A percentile compares a stretch with the other conserved stretches of the same genome.
phyloP scores from a whole-genome alignment of 805 yeast species.

The Ogataea pilisensis region DNA sequence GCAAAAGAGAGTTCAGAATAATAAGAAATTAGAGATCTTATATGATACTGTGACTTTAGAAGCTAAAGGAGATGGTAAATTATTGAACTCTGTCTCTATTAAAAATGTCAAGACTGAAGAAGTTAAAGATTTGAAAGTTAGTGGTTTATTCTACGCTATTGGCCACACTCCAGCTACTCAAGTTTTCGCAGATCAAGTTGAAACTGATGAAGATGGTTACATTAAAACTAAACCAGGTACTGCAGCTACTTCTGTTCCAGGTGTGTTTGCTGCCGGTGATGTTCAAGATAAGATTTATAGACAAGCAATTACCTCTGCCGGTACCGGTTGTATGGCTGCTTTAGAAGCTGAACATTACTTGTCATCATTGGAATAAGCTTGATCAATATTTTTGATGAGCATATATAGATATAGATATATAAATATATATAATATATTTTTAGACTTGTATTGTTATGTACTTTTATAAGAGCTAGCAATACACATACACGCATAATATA shows the following conservation, averaged over 20 bases:
- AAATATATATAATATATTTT: too few species aligned
- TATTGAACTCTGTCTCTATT: conserved; percentile 60
- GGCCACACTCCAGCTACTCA: conserved; percentile 96
- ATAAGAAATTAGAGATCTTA: conserved; percentile 86
- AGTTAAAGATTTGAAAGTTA: conserved; percentile 65
- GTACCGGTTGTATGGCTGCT: conserved; percentile 99
- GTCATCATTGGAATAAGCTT: conserved; percentile 42
- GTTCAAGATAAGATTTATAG: conserved; percentile 96
- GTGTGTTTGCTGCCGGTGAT: conserved; percentile 98
- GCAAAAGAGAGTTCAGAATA: conserved; percentile 85
- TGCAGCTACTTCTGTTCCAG: conserved; percentile 77
- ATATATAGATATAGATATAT: background rate
- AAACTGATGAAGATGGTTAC: conserved; percentile 85
- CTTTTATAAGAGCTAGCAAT: too few species aligned
- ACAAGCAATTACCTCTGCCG: conserved; percentile 99
- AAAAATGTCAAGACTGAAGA: conserved; percentile 71
- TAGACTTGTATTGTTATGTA: too few species aligned
- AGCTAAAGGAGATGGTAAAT: conserved; percentile 92
- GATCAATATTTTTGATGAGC: background rate
- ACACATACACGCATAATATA: too few species aligned
- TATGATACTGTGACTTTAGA: conserved; percentile 82
- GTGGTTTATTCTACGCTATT: conserved; percentile 95
- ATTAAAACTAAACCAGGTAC: conserved; percentile 88
- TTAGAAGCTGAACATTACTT: conserved; percentile 86
- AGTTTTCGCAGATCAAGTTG: conserved; percentile 71